These are phyloP conservation scores for Rubroboletus satanas DNA, from an alignment of 768 basidiomycete species.

Conservation along the genomic window DNA sequence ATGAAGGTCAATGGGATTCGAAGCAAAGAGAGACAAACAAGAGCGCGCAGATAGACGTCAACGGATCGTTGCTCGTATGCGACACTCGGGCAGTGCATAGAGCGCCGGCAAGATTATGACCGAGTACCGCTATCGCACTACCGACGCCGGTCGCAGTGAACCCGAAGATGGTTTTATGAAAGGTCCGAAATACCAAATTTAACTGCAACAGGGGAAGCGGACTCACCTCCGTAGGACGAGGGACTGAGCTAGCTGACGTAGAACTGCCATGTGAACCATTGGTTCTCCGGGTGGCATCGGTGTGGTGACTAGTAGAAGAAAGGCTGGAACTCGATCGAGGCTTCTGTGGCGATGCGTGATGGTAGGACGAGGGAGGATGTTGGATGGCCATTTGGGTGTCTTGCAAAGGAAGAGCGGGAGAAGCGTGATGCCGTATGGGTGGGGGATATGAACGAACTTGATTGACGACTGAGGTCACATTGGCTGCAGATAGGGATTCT, in stretches of 20 bases:
- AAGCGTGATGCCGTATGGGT: conserved; percentile 20
- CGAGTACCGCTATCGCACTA: conserved; percentile 15
- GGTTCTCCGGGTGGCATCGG: conserved; percentile 29
- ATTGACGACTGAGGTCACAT: conserved; percentile 31
- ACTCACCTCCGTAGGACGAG: conserved; percentile 23
- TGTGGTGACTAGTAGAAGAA: conserved; percentile 19
- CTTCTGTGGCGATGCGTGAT: conserved; percentile 19
- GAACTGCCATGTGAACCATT: conserved; percentile 16
- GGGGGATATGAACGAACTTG: conserved; percentile 30
- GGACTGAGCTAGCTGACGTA: conserved; percentile 26
- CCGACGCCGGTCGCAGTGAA: conserved; percentile 10
- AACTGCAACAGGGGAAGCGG: conserved; percentile 3
- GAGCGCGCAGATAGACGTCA: background rate
- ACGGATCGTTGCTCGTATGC: conserved; percentile 1
- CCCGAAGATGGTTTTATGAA: conserved; percentile 18
- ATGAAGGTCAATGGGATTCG: conserved; percentile 1
- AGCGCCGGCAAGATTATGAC: conserved; percentile 21
- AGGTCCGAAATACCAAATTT: conserved; percentile 1
- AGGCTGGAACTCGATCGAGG: conserved; percentile 25
- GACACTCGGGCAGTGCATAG: background rate
- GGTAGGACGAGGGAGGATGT: conserved; percentile 6
- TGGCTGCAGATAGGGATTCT: conserved; percentile 28
- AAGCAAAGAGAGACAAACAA: conserved; percentile 12
- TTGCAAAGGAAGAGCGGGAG: conserved; percentile 20
- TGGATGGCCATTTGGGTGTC: conserved; percentile 3